Evolutionary conservation across 2,329 filamentous ascomycete genomes (phyloP), one percentile per base, ranked within the genome.

Genomic region (Chalara sp.): DNA sequence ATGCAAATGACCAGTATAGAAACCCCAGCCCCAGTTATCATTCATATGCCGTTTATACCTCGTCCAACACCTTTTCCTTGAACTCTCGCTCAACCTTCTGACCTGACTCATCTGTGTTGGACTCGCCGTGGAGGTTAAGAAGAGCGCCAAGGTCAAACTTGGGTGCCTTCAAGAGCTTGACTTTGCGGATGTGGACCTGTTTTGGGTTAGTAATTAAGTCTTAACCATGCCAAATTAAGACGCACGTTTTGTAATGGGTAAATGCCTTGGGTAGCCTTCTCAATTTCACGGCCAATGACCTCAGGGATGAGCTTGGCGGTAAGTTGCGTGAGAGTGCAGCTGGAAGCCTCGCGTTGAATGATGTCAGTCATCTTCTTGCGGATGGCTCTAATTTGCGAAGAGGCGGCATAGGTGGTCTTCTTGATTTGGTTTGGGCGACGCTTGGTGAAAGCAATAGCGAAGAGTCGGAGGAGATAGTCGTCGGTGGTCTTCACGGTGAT

Each of bases 281-380:
- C 93, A 65, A 99, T 99, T 81, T 97, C 93, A 70, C 93, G 91
- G 67, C 93, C 93, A 73, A 99, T 97, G 65, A 97, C 93, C 81
- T 99, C 93, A 61, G 93, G 93, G 71, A 99, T 97, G 68, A 99
- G 84, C 86, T 99, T 99, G 72, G 89, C 88, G 70, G 90, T 96
- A 67, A 99, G 86, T 83, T 97, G 92, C 66, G 88, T 86, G 63
- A 99, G 84, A 60, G 90, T 95, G 84, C 90, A 95, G 79, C 81
- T 89, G 65, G 87, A 82, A 58, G 93, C 93, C 81, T 99, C 93
- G 67, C 91, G 87, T 76, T 88, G 83, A 76, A 99, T 97, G 76
- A 99, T 97, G 78, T 99, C 93, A 61, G 83, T 87, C 93, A 99
- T 99, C 89, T 99, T 97, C 83, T 91, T 93, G 76, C 93, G 88